phyloP scores from a whole-genome alignment of 345 rosid species.

The Conringia planisiliqua region DNA sequence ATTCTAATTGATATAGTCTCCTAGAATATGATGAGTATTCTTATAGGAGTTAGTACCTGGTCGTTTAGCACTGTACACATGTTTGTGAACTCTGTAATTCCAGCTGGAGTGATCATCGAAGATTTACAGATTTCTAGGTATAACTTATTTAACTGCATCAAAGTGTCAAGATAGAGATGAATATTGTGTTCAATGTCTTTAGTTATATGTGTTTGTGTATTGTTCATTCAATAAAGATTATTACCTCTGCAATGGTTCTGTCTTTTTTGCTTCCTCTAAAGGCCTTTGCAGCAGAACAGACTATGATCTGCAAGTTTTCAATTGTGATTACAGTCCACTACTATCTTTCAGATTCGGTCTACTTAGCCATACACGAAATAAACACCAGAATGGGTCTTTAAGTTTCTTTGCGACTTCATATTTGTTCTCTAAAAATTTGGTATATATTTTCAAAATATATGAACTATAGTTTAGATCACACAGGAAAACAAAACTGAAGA shows the following conservation, averaged over 20 bases:
- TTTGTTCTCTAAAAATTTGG: not conserved
- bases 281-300: constrained; percentile 73
- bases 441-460: not conserved
- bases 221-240: not conserved
- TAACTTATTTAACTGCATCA: constrained; percentile 67
- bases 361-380: not conserved
- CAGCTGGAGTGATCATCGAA: constrained; percentile 60
- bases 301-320: constrained; percentile 52
- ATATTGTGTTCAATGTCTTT: not conserved
- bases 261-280: constrained; percentile 87
- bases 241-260: constrained; percentile 67
- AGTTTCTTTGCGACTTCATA: not conserved
- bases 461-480: not conserved
- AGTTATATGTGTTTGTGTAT: not conserved
- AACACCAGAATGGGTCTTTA: not conserved
- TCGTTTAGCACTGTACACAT: constrained; percentile 82
- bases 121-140: constrained; percentile 73
- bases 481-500: not conserved
- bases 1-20: not conserved
- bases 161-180: not conserved
- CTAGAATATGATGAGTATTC: not conserved
- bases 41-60: constrained; percentile 49
- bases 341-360: not conserved
- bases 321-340: not conserved
- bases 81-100: constrained; percentile 56